Conservation (phyloP, 192 early-diverging fungal species). For the Rhizoclosmatium globosum region DNA sequence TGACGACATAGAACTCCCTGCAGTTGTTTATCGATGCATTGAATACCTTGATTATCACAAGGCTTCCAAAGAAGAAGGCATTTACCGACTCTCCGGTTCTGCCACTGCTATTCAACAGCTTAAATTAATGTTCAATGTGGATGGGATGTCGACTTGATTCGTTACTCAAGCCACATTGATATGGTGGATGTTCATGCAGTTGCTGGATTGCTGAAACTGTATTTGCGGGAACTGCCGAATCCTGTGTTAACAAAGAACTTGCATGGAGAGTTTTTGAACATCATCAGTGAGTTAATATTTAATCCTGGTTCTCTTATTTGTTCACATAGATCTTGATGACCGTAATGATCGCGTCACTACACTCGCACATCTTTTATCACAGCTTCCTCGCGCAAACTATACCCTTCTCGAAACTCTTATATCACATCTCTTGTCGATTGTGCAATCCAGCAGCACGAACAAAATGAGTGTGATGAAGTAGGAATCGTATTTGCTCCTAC, state of each 20-base stretch:
- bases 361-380: conserved; percentile 79
- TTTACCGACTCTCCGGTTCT: conserved; percentile 91
- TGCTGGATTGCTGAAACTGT: conserved; percentile 91
- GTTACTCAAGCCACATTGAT: conserved; percentile 55
- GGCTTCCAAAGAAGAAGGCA: conserved; percentile 91
- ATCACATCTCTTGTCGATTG: conserved; percentile 90
- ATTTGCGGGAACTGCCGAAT: conserved; percentile 79
- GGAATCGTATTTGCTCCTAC: conserved; percentile 97
- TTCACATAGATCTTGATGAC: conserved; percentile 73
- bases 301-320: not conserved
- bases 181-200: conserved; percentile 92
- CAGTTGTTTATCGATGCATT: conserved; percentile 93
- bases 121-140: conserved; percentile 83
- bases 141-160: conserved; percentile 80
- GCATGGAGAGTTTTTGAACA: conserved; percentile 82
- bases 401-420: conserved; percentile 85
- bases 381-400: conserved; percentile 89
- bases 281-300: conserved; percentile 43
- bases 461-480: conserved; percentile 96
- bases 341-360: conserved; percentile 83
- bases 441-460: conserved; percentile 83
- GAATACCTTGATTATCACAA: conserved; percentile 94
- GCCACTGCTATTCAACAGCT: conserved; percentile 75
- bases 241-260: conserved; percentile 91
- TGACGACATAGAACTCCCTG: conserved; percentile 85